Conservation (phyloP, 2,329 filamentous ascomycete species). For the Monilinia aucupariae region DNA sequence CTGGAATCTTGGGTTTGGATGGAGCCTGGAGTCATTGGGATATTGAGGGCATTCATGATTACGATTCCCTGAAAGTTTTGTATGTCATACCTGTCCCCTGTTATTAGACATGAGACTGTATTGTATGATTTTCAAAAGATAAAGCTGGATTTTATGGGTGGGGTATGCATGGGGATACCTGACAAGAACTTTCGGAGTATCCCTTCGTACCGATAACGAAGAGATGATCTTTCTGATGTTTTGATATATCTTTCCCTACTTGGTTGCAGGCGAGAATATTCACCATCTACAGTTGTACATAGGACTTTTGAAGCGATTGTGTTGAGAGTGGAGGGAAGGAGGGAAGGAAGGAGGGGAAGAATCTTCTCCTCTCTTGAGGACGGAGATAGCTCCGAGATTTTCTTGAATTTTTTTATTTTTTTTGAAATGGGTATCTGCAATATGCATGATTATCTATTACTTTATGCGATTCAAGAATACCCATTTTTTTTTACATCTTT, state of each 20-base stretch:
- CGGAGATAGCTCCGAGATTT: too few relatives aligned
- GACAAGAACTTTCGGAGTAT: background rate
- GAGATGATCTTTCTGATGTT: background rate
- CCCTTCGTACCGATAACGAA: background rate
- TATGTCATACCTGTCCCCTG: slow-evolving; percentile 9
- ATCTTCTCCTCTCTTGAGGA: too few relatives aligned
- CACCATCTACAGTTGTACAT: slow-evolving; percentile 3
- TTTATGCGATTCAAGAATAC: background rate
- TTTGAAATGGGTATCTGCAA: background rate
- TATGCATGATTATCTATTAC: background rate
- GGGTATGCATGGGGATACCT: background rate
- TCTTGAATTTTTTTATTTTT: too few relatives aligned
- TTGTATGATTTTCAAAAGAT: slow-evolving; percentile 14
- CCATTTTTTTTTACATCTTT: too few relatives aligned
- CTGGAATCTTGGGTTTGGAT: slow-evolving; percentile 9
- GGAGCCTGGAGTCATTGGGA: slow-evolving; percentile 17
- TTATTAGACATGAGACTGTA: slow-evolving; percentile 12
- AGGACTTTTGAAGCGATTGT: background rate
- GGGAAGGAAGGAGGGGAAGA: too few relatives aligned
- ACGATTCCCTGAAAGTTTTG: background rate
- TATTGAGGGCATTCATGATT: slow-evolving; percentile 8
- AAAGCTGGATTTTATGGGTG: slow-evolving; percentile 4
- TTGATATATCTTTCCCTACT: background rate
- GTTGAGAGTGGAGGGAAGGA: background rate
- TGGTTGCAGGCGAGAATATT: slow-evolving; percentile 1